These are phyloP conservation scores for Dalbergia oliveri DNA, from an alignment of 306 rosid species.

Conservation along the genomic window DNA sequence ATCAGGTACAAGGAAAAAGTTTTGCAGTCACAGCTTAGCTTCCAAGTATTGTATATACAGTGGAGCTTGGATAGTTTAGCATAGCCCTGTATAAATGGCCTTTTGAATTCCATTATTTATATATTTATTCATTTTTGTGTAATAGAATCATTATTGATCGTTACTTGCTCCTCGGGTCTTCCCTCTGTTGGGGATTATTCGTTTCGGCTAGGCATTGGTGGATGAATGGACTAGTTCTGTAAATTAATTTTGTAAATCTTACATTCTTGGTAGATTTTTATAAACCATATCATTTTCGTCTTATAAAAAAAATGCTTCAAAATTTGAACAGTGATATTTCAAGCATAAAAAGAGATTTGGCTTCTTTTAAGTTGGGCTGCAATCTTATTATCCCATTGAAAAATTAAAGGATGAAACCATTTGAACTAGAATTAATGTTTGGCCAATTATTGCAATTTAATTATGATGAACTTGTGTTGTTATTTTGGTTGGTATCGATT, in stretches of 20 bases:
- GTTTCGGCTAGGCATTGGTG: background rate
- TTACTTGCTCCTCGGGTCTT: background rate
- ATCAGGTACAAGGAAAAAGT: conserved; percentile 49
- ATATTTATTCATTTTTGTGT: conserved; percentile 37
- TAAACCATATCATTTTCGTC: background rate
- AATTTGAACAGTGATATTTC: background rate
- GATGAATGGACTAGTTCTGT: background rate
- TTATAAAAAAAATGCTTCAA: background rate
- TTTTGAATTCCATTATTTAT: conserved; percentile 40
- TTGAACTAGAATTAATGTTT: too few species aligned
- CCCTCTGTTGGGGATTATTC: background rate
- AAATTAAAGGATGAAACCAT: too few species aligned
- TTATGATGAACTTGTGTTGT: too few species aligned
- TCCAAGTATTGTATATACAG: conserved; percentile 51
- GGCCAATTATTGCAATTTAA: too few species aligned
- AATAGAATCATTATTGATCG: background rate
- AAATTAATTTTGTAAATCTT: background rate
- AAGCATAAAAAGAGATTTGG: too few species aligned
- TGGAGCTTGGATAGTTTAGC: conserved; percentile 51
- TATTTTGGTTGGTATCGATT: too few species aligned
- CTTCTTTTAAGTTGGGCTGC: too few species aligned
- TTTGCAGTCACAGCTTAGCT: conserved; percentile 71
- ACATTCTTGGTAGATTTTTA: background rate
- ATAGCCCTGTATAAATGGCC: conserved; percentile 55
- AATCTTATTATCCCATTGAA: too few species aligned